Base-by-base conservation (phyloP, 768 basidiomycete species). In the Mycena sanguinolenta region DNA sequence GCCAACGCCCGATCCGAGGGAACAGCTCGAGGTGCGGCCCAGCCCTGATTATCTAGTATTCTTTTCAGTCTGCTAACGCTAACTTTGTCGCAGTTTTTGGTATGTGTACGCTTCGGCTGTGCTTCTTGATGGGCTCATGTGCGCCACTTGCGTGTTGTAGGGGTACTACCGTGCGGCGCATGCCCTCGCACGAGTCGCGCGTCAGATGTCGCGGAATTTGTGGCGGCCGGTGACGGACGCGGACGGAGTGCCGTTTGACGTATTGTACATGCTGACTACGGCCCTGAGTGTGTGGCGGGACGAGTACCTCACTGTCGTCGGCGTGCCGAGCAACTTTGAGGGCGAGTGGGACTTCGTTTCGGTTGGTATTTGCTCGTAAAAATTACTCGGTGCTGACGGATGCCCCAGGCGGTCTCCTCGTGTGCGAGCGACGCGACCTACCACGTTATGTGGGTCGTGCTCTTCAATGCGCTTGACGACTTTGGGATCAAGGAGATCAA, bases 301-400 rank as follows among this genome's bases (percentile, higher is more conserved):
- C 34, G 83, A 90, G 42, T 92, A 92, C 76, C 86, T 98, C 39
- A 86, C 85, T 49, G 85, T 87, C 54, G 94, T 97, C 32, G 96
- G 96, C 28, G 95, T 97, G 44, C 96, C 96, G 13, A 89, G 87
- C 63, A 92, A 93, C 77, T 93, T 95, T 78, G 90, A 92, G 64
- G 89, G 89, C 1, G 89, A 92, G 69, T 97, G 96, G 96, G 95
- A 98, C 75, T 98, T 97, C 75, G 90, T 96, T 53, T 86, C 87
- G 71, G 87, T 87, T 67, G 67, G 86, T 79, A 28, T 39, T 36
- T 49, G 28, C 17, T 2, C 21, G 2, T 44, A 36, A 49, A 42
- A 34, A 44, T n/a, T 16, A 25, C 2, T 21, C 7, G 55, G 32
- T 13, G 42, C 50, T 60, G 19, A 63, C n/a, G 32, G 13, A 50